Percentiles rank a stretch among this genome's conserved stretches.
These are phyloP conservation scores for Xylariomycetidae sp. DNA, from an alignment of 2,329 filamentous ascomycete species.

Conservation along the genomic window DNA sequence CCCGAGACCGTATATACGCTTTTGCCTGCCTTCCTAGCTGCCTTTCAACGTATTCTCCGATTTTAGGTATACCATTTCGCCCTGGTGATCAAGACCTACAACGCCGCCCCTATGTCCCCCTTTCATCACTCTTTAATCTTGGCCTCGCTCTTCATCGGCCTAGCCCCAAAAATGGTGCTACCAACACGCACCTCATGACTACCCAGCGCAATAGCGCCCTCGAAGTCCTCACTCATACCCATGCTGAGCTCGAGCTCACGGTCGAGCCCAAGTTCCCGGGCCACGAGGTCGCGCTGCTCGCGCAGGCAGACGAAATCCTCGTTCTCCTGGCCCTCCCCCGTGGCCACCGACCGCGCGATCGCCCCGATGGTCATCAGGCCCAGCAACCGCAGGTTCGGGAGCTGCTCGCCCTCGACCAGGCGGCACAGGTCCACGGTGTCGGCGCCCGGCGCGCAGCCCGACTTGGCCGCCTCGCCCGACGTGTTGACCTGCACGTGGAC, in stretches of 20 bases:
- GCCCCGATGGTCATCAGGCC: slow-evolving; percentile 98
- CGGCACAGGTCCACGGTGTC: slow-evolving; percentile 60
- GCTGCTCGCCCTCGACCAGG: slow-evolving; percentile 54
- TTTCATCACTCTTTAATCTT: slow-evolving; percentile 44
- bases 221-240: slow-evolving; percentile 98
- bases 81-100: too few species aligned
- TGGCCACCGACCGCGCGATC: slow-evolving; percentile 74
- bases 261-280: slow-evolving; percentile 49
- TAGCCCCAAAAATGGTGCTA: slow-evolving; percentile 85
- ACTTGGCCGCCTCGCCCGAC: slow-evolving; percentile 79
- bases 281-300: slow-evolving; percentile 66
- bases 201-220: slow-evolving; percentile 75
- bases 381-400: slow-evolving; percentile 65
- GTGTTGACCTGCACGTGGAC: slow-evolving; percentile 96
- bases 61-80: too few species aligned
- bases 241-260: slow-evolving; percentile 82
- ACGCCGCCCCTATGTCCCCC: neutral
- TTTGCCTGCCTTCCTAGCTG: too few species aligned
- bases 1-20: too few species aligned
- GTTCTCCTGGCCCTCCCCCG: slow-evolving; percentile 73
- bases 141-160: slow-evolving; percentile 74
- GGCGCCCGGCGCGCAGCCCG: slow-evolving; percentile 65
- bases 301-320: slow-evolving; percentile 74
- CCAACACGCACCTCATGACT: slow-evolving; percentile 88
- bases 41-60: too few species aligned